Evolutionary conservation across 2,329 filamentous ascomycete species (phyloP).

Genomic region (Aureobasidium mangrovei): DNA sequence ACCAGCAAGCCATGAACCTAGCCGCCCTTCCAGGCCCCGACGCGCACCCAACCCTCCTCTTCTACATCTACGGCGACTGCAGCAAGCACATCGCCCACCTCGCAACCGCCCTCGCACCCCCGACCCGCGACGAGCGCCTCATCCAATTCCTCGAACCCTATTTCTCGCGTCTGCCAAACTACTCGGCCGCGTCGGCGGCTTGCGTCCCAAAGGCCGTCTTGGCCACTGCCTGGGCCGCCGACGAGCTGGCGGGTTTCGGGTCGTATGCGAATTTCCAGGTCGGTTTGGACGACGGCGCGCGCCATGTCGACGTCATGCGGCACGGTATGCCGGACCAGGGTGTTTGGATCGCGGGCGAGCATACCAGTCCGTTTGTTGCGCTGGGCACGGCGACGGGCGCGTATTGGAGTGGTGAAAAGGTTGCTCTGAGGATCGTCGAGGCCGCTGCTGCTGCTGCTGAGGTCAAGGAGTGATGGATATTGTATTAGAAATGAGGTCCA

Average conservation of each 20-base stretch:
- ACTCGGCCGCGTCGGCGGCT: slow-evolving; percentile 41
- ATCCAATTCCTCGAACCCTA: slow-evolving; percentile 67
- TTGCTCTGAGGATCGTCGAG: slow-evolving; percentile 52
- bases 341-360: slow-evolving; percentile 82
- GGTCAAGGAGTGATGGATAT: not conserved
- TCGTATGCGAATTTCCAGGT: slow-evolving; percentile 81
- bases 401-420: slow-evolving; percentile 81
- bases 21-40: slow-evolving; percentile 51
- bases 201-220: slow-evolving; percentile 58
- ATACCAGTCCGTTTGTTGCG: slow-evolving; percentile 82
- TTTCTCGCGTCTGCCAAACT: slow-evolving; percentile 65
- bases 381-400: slow-evolving; percentile 84
- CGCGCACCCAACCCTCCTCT: slow-evolving; percentile 73
- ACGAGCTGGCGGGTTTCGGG: slow-evolving; percentile 71
- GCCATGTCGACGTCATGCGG: slow-evolving; percentile 57
- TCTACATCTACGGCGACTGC: slow-evolving; percentile 65
- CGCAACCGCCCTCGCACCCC: slow-evolving; percentile 26
- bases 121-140: slow-evolving; percentile 48
- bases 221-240: slow-evolving; percentile 68
- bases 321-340: slow-evolving; percentile 52
- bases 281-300: slow-evolving; percentile 60
- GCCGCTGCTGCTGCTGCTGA: not conserved
- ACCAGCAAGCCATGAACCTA: slow-evolving; percentile 59
- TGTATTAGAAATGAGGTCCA: not conserved
- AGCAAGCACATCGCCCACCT: slow-evolving; percentile 44